Percentiles rank a stretch among this genome's conserved stretches.
phyloP scores from a whole-genome alignment of 2,329 filamentous ascomycete species.

The Stachybotrys chartarum region DNA sequence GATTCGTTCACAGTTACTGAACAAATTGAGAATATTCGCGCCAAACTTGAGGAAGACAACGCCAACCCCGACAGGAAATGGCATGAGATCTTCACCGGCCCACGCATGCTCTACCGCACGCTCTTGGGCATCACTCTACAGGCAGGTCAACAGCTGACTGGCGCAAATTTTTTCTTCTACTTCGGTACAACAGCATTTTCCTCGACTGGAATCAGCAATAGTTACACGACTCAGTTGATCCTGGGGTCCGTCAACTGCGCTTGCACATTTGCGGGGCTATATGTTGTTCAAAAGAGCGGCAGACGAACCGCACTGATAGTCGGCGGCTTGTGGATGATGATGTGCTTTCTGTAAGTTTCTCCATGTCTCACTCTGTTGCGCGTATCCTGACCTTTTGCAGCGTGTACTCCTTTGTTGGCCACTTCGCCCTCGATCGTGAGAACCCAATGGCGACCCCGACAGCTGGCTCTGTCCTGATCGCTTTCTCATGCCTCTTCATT shows the following conservation, averaged over 20 bases:
- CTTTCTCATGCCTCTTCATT: slow-evolving; percentile 64
- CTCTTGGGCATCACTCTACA: slow-evolving; percentile 55
- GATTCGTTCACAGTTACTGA: slow-evolving; percentile 32
- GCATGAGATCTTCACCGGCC: slow-evolving; percentile 60
- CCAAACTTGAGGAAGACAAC: slow-evolving; percentile 44
- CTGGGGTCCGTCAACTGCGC: slow-evolving; percentile 60
- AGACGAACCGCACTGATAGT: slow-evolving; percentile 55
- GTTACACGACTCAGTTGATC: slow-evolving; percentile 62
- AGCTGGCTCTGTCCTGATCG: slow-evolving; percentile 54
- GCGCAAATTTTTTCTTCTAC: slow-evolving; percentile 63
- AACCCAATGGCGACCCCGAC: slow-evolving; percentile 36
- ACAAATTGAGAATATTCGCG: slow-evolving; percentile 44
- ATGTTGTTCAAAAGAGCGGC: slow-evolving; percentile 58
- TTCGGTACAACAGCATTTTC: slow-evolving; percentile 61
- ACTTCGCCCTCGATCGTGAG: slow-evolving; percentile 32
- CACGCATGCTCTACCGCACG: slow-evolving; percentile 59
- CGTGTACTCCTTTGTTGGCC: slow-evolving; percentile 41
- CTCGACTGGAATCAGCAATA: slow-evolving; percentile 57
- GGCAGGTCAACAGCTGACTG: slow-evolving; percentile 61
- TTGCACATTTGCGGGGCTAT: slow-evolving; percentile 59
- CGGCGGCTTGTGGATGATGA: slow-evolving; percentile 55
- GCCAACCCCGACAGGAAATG: slow-evolving; percentile 37
- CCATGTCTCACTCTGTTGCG: background rate
- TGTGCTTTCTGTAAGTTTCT: slow-evolving; percentile 36
- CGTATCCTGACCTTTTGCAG: slow-evolving; percentile 8